Evolutionary conservation across 306 rosid species (phyloP), one percentile per base, ranked within the genome.

Genomic region (Gillenia trifoliata): DNA sequence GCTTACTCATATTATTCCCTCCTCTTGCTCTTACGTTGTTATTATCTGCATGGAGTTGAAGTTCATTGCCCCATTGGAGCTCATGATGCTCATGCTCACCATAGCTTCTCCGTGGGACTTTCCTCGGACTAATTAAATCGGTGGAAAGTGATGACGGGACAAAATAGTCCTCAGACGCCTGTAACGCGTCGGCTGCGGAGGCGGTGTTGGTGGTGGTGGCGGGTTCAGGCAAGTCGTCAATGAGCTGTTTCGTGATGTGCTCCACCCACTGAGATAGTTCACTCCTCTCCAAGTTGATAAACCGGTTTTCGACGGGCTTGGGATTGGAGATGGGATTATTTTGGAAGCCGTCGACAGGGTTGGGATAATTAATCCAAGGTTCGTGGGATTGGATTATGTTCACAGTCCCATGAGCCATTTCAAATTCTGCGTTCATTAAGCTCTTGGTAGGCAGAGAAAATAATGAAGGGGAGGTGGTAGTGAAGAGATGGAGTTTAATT

Each of bases 211-310:
- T 29, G 28, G 68, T 29, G 22, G 16, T n/a, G 2, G 73, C 28
- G 20, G 85, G 70, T 55, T 88, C 89, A 9, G 86, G 90, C 20
- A 80, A 56, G 79, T 91, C 92, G 8, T 89, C 90, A 25, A 86
- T 84, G 69, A 92, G 85, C 73, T 89, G 97, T 8, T 83, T 88
- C 49, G 96, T 72, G 28, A 91, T 73, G 60, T 85, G 85, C 68
- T 93, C 97, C 41, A 89, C 86, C 91, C 92, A 91, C 52, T 83
- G 89, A 22, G 88, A 76, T 3, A 84, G 74, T 36, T 89, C 96
- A 55, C 78, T 87, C 16, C 75, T 82, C 25, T 75, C 86, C 54
- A 87, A 60, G 89, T 82, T 83, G 72, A 80, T 31, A 80, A 41
- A 26, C 6, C 81, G 81, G 72, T 74, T 81, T 70, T 85, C 84